Base-by-base conservation (phyloP, 1,139 yeast species). In the Diutina scorzettiae region DNA sequence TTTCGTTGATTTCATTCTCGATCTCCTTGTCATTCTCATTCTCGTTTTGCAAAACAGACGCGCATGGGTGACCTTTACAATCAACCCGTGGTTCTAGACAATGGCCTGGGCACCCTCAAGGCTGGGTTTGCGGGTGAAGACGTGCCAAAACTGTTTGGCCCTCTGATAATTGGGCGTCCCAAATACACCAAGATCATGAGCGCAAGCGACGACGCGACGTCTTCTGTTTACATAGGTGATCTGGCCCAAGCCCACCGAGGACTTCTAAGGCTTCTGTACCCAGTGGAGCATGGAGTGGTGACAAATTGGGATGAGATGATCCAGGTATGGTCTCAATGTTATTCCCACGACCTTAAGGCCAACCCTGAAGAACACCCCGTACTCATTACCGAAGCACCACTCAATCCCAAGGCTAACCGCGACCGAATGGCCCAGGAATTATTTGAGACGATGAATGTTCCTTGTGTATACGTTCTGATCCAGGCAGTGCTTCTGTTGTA, bases 41-140 rank as follows among this genome's bases (percentile, higher is more conserved):
- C n/a, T n/a, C n/a, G n/a, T n/a, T n/a, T n/a, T n/a, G n/a, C n/a
- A n/a, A n/a, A n/a, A n/a, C n/a, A n/a, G n/a, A n/a, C 31, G 14
- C 24, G 4, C 28, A 34, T 34, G 39, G 39, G 29, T n/a, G 39
- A 23, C 20, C 57, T 69, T 39, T 69, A 68, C 47, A 89, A 87
- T 59, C 96, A 89, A 60, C 96, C 96, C 2, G 76, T 89, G 41
- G 96, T 89, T 31, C 69, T 89, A 29, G 97, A 89, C 59, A 86
- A 85, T 64, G 97, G 97, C n/a, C 81, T 95, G 4, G 95, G 95
- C 2, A 72, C 74, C 41, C 67, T 87, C 44, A 83, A 86, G 56
- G 87, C 95, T 0, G 97, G 97, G 1, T 84, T 89, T 60, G 95
- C 96, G 1, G 96, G 96, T 16, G 93, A 84, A 51, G 93, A 85